Percentiles rank a stretch among this genome's conserved stretches.
phyloP scores from a whole-genome alignment of 257 asterid genomes.

The Marsdenia floribunda region DNA sequence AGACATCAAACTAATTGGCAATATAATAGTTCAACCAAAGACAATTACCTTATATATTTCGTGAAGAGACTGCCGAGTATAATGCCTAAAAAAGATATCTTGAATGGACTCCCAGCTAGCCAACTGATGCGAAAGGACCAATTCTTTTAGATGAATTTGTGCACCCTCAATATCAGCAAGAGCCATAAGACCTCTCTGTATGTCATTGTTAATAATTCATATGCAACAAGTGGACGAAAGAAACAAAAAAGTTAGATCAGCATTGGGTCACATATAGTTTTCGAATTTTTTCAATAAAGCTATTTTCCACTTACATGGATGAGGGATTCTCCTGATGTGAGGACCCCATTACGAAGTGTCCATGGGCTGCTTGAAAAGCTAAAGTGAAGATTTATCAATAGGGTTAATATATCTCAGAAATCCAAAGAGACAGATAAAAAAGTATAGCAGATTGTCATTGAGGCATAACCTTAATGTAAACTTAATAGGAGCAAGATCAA shows the following conservation, averaged over 20 bases:
- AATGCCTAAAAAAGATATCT: constrained; percentile 80
- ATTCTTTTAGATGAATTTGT: constrained; percentile 72
- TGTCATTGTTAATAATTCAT: not conserved
- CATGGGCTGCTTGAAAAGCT: constrained; percentile 98
- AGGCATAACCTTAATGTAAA: constrained; percentile 69
- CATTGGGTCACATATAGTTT: not conserved
- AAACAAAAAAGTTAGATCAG: not conserved
- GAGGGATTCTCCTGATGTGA: constrained; percentile 86
- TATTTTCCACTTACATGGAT: constrained; percentile 64
- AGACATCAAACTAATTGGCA: not conserved
- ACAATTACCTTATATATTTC: constrained; percentile 88
- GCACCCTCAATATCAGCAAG: constrained; percentile 99
- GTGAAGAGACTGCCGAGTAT: constrained; percentile 81
- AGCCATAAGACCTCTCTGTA: constrained; percentile 95
- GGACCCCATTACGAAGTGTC: constrained; percentile 84
- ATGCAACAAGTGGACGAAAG: constrained; percentile 1
- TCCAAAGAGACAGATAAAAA: constrained; percentile 13
- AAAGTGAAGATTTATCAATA: constrained; percentile 26
- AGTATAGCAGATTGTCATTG: not conserved
- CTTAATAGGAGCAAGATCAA: constrained; percentile 79
- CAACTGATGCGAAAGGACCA: constrained; percentile 79
- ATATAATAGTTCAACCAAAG: not conserved
- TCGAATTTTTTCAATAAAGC: not conserved
- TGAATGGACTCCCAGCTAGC: constrained; percentile 95
- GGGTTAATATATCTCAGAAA: constrained; percentile 12